phyloP scores from a whole-genome alignment of 2,329 filamentous ascomycete species.

The Colletotrichum sp. region DNA sequence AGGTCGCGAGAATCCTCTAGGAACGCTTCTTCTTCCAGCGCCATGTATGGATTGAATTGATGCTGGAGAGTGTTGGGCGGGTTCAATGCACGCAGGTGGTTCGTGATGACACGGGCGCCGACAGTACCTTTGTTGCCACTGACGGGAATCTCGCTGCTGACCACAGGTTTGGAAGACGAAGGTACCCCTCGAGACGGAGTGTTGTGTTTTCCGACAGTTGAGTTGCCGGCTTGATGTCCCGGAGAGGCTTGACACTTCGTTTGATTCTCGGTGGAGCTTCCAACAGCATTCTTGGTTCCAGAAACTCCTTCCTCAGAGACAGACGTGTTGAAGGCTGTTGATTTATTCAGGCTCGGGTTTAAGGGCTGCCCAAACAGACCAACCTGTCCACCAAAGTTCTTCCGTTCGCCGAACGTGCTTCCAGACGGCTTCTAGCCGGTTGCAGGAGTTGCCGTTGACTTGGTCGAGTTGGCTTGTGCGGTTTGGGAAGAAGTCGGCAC shows the following conservation, averaged over 20 bases:
- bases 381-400: not conserved
- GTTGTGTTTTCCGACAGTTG: not conserved
- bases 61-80: not conserved
- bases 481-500: not conserved
- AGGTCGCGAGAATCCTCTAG: not conserved
- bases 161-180: not conserved
- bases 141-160: not conserved
- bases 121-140: not conserved
- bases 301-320: not conserved
- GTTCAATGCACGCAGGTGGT: fast-evolving
- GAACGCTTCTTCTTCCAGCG: not conserved
- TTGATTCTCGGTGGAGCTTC: not conserved
- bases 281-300: not conserved
- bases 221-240: not conserved
- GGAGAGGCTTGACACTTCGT: not conserved
- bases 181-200: not conserved
- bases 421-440: not conserved
- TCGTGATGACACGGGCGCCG: not conserved
- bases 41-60: not conserved
- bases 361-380: not conserved
- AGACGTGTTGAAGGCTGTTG: not conserved
- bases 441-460: not conserved
- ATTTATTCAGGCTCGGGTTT: not conserved
- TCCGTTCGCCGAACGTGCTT: not conserved
- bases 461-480: not conserved